Conservation (phyloP, 2,329 filamentous ascomycete genomes). For the Byssoonygena ceratinophila region DNA sequence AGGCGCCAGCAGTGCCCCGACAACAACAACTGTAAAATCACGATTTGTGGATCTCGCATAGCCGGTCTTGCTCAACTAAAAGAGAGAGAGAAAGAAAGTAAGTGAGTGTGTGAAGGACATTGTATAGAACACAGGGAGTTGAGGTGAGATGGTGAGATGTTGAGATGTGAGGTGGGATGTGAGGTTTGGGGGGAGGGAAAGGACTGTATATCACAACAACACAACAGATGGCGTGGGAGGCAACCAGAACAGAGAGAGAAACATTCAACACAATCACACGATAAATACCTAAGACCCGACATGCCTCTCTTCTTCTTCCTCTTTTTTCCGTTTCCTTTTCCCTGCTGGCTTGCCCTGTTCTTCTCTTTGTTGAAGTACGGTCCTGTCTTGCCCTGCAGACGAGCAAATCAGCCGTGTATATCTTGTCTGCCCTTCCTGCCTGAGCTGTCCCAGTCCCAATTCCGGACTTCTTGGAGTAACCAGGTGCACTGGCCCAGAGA, state of each 20-base stretch:
- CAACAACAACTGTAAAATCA: slow-evolving; percentile 7
- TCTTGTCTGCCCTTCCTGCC: not conserved
- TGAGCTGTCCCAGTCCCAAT: not conserved
- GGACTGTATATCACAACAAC: not conserved
- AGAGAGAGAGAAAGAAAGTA: not conserved
- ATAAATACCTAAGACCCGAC: not conserved
- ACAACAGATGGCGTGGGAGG: slow-evolving; percentile 6
- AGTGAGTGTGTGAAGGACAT: not conserved
- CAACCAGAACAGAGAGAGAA: not conserved
- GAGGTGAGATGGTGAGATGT: not conserved
- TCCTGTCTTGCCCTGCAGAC: not conserved
- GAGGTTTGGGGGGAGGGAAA: not conserved
- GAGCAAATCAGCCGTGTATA: not conserved
- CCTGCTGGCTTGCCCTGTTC: not conserved
- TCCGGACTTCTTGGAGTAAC: not conserved
- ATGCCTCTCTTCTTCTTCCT: not conserved
- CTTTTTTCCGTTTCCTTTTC: not conserved
- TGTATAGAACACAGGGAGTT: not conserved
- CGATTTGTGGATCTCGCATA: slow-evolving; percentile 15
- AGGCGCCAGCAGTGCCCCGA: slow-evolving; percentile 11
- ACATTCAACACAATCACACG: not conserved
- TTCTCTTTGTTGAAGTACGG: too few relatives aligned
- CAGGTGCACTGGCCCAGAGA: not conserved
- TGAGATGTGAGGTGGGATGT: not conserved
- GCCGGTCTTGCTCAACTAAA: not conserved